A percentile compares a stretch with the other conserved stretches of the same genome.
phyloP scores from a whole-genome alignment of 108 stramenopile genomes.

The Nannochloropsis salina region DNA sequence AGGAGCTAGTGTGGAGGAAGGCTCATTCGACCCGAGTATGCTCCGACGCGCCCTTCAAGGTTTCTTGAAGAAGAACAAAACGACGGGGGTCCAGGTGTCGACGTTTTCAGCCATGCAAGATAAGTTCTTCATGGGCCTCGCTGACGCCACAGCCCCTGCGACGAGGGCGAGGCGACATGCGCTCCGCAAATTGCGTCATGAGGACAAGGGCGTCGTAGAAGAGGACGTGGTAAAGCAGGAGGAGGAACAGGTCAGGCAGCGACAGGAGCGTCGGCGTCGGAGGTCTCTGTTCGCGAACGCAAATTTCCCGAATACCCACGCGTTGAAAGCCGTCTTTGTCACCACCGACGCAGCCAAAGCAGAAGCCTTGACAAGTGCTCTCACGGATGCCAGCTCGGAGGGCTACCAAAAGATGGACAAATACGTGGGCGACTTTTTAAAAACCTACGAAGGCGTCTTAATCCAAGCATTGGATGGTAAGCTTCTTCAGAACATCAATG shows the following conservation, averaged over 20 bases:
- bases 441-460: not conserved
- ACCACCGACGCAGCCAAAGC: not conserved
- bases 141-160: not conserved
- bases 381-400: not conserved
- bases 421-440: not conserved
- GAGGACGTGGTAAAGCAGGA: not conserved
- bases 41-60: not conserved
- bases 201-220: not conserved
- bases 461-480: slow-evolving; percentile 13
- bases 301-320: not conserved
- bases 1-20: not conserved
- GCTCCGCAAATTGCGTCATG: not conserved
- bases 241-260: not conserved
- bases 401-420: not conserved
- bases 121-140: not conserved
- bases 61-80: not conserved
- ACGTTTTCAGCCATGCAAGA: not conserved
- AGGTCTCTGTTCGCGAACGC: not conserved
- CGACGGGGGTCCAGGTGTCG: not conserved
- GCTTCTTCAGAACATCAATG: not conserved
- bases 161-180: not conserved
- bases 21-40: not conserved
- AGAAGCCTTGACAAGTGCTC: not conserved
- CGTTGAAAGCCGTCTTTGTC: not conserved
- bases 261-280: not conserved